Evolutionary conservation across 805 yeast genomes (phyloP).

Genomic region (Sugiyamaella floridensis): DNA sequence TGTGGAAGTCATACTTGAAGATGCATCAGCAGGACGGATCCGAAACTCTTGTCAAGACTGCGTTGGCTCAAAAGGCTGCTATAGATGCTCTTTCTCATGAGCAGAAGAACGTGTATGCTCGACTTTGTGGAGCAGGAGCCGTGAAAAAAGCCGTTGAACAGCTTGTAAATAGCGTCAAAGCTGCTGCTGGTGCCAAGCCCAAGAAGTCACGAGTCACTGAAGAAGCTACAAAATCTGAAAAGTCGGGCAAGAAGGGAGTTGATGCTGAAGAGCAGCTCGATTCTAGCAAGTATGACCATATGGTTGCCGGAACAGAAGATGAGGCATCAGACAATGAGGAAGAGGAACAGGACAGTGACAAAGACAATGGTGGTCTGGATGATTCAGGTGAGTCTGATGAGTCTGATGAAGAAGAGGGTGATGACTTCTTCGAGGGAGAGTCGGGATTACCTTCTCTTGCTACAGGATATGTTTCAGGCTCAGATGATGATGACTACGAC

Average conservation of each 20-base stretch:
- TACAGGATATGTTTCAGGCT: conserved; percentile 78
- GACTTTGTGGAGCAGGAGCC: conserved; percentile 17
- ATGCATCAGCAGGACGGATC: conserved; percentile 9
- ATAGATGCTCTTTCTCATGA: conserved; percentile 8
- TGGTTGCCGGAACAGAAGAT: conserved; percentile 33
- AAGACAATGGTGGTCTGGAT: no score
- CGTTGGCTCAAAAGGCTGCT: conserved; percentile 9
- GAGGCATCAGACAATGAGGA: conserved; percentile 51
- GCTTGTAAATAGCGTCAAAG: conserved; percentile 8
- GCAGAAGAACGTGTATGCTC: conserved; percentile 19
- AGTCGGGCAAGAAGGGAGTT: conserved; percentile 2
- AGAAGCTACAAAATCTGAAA: background rate
- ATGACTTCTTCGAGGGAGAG: conserved; percentile 32
- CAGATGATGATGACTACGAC: conserved; percentile 45
- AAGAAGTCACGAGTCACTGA: conserved; percentile 2
- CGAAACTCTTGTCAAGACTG: conserved; percentile 3
- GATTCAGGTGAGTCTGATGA: conserved; percentile 17
- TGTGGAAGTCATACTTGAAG: conserved; percentile 16
- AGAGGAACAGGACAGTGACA: conserved; percentile 39
- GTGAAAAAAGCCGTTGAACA: conserved; percentile 15
- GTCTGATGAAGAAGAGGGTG: conserved; percentile 34
- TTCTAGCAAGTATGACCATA: conserved; percentile 11
- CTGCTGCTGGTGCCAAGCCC: conserved; percentile 9
- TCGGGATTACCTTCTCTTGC: conserved; percentile 56
- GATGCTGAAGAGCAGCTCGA: conserved; percentile 18